Percentiles rank a stretch among this genome's conserved stretches.
phyloP scores from a whole-genome alignment of 2,329 filamentous ascomycete genomes.

The Fusarium staphyleae region DNA sequence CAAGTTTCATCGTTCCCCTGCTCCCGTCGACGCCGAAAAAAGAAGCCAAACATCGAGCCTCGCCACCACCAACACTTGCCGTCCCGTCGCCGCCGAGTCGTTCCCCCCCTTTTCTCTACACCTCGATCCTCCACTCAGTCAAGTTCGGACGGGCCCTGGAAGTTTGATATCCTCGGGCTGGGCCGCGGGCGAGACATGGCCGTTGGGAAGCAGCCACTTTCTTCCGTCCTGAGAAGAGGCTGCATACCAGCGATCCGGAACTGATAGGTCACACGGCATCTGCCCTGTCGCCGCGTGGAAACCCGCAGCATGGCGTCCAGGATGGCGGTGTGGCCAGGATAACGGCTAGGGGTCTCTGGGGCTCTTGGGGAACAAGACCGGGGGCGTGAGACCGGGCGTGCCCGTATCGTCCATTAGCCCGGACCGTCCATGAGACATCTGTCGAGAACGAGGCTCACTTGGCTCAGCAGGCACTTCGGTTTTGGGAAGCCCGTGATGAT shows the following conservation, averaged over 20 bases:
- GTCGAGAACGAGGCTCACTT: background rate
- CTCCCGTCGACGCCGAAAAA: slow-evolving; percentile 1
- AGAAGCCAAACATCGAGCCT: slow-evolving; percentile 5
- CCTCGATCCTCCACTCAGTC: background rate
- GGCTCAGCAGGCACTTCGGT: slow-evolving; percentile 7
- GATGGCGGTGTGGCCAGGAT: slow-evolving; percentile 1
- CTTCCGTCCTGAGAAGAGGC: slow-evolving; percentile 16
- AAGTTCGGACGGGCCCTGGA: background rate
- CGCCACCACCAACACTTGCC: slow-evolving; percentile 8
- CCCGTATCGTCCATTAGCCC: background rate
- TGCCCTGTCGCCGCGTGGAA: slow-evolving; percentile 20
- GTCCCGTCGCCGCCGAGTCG: slow-evolving; percentile 11
- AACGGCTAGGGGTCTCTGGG: slow-evolving; percentile 8
- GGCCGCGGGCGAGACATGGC: slow-evolving; percentile 1
- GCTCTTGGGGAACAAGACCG: background rate
- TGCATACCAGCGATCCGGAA: slow-evolving; percentile 32
- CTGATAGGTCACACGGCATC: slow-evolving; percentile 13
- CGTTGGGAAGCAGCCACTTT: background rate
- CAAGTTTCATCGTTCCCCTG: background rate
- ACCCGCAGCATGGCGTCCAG: slow-evolving; percentile 7
- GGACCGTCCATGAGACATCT: background rate
- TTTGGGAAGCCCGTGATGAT: slow-evolving; percentile 8
- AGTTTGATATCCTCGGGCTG: slow-evolving; percentile 17
- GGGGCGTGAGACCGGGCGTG: background rate
- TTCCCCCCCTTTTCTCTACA: background rate